Evolutionary conservation across 768 basidiomycete species (phyloP).

Genomic region (Podaxis sp.): DNA sequence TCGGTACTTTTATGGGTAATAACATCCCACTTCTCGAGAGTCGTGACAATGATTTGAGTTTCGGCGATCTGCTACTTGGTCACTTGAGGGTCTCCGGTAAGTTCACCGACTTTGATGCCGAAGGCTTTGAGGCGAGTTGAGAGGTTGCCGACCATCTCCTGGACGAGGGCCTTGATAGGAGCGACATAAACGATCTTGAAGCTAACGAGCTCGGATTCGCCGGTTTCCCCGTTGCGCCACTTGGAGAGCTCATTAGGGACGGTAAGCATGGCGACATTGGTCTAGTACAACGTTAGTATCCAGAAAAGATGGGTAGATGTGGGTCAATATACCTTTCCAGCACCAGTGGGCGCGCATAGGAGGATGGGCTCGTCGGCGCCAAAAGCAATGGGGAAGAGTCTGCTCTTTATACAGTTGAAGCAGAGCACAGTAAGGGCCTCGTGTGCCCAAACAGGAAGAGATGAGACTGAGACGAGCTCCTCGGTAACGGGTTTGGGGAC

Average conservation of each 20-base stretch:
- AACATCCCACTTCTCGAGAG: conserved; percentile 99
- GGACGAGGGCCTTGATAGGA: conserved; percentile 98
- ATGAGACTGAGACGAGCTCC: conserved; percentile 70
- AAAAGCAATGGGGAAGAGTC: conserved; percentile 90
- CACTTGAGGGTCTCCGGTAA: conserved; percentile 97
- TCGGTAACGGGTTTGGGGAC: conserved; percentile 71
- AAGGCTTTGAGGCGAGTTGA: conserved; percentile 63
- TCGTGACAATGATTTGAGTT: conserved; percentile 97
- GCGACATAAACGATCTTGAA: conserved; percentile 99
- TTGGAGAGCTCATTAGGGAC: conserved; percentile 90
- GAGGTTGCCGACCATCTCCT: conserved; percentile 98
- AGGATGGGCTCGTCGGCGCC: conserved; percentile 93
- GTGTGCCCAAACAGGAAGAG: conserved; percentile 83
- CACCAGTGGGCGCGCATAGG: conserved; percentile 97
- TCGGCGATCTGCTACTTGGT: conserved; percentile 97
- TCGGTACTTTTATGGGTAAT: conserved; percentile 98
- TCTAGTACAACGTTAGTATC: conserved; percentile 49
- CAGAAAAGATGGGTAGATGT: not conserved
- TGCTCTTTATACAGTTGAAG: conserved; percentile 92
- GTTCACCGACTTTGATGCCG: conserved; percentile 87
- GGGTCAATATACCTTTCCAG: conserved; percentile 79
- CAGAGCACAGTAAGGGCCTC: conserved; percentile 80
- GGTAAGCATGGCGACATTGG: conserved; percentile 95
- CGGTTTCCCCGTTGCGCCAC: conserved; percentile 80
- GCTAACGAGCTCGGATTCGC: conserved; percentile 76